These are phyloP conservation scores for Skeletonema menzelii DNA, from an alignment of 108 stramenopile species.

Conservation along the genomic window DNA sequence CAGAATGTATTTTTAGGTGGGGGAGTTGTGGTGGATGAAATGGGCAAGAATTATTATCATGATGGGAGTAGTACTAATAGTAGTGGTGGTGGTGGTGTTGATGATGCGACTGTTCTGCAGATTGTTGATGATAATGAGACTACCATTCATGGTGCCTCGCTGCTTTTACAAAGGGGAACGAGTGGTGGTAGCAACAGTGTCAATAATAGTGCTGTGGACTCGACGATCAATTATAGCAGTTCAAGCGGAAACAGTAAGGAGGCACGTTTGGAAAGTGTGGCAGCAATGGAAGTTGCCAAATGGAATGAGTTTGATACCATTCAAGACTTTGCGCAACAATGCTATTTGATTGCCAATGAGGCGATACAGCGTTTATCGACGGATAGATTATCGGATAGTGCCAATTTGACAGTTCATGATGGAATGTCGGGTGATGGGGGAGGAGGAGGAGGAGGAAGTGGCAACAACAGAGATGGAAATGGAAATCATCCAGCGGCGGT, in stretches of 20 bases:
- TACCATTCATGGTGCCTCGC: background rate
- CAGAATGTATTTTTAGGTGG: conserved; percentile 17
- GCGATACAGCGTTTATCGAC: conserved; percentile 73
- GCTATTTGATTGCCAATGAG: conserved; percentile 63
- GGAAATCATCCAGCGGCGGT: background rate
- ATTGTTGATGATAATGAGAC: background rate
- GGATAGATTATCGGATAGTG: conserved; percentile 70
- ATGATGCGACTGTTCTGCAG: background rate
- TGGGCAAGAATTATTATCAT: background rate
- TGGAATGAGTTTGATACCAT: conserved; percentile 51
- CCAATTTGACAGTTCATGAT: conserved; percentile 61
- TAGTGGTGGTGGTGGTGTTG: background rate
- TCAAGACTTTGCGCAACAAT: conserved; percentile 69
- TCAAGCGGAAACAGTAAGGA: background rate
- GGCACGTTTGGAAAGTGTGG: background rate
- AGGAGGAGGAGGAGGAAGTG: background rate
- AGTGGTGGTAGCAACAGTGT: background rate
- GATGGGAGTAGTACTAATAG: background rate
- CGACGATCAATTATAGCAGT: background rate
- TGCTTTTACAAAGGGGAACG: background rate
- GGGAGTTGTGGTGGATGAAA: conserved; percentile 16
- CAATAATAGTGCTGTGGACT: background rate
- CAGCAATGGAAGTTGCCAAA: conserved; percentile 22
- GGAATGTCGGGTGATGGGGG: background rate
- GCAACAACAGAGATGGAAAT: background rate